A percentile compares a stretch with the other conserved stretches of the same genome.
These are phyloP conservation scores for Cocos nucifera DNA, from an alignment of 176 grass and related monocot genomes.

Conservation along the genomic window DNA sequence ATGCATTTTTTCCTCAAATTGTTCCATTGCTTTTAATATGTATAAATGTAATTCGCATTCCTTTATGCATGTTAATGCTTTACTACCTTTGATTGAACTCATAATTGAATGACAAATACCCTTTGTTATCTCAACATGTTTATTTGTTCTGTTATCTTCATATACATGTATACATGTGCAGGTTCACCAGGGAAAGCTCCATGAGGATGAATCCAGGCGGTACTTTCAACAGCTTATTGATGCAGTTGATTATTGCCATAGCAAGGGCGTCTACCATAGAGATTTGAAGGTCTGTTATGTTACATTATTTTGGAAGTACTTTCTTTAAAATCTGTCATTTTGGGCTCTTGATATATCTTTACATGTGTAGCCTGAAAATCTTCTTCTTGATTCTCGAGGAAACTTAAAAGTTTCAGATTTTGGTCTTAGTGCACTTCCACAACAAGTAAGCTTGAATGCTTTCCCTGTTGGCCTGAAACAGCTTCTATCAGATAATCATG, in stretches of 20 bases:
- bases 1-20: too few relatives aligned
- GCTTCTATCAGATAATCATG: slow-evolving; percentile 12
- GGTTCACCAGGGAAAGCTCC: slow-evolving; percentile 66
- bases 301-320: background rate
- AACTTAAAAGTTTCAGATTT: slow-evolving; percentile 97
- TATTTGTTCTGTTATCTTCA: background rate
- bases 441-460: slow-evolving; percentile 47
- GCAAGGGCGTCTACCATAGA: slow-evolving; percentile 86
- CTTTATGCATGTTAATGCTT: too few relatives aligned
- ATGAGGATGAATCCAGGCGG: slow-evolving; percentile 59
- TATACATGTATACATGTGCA: slow-evolving; percentile 14
- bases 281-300: slow-evolving; percentile 70
- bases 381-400: slow-evolving; percentile 70
- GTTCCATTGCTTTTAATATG: too few relatives aligned
- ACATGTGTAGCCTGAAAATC: slow-evolving; percentile 79
- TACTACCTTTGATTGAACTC: too few relatives aligned
- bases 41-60: too few relatives aligned
- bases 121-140: background rate
- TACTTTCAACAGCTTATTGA: slow-evolving; percentile 94
- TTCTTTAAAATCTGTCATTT: slow-evolving; percentile 3
- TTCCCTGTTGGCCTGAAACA: slow-evolving; percentile 4
- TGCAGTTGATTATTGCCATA: slow-evolving; percentile 86
- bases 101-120: too few relatives aligned
- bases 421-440: slow-evolving; percentile 72
- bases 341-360: slow-evolving; percentile 14